Conservation (phyloP, 2,329 filamentous ascomycete genomes). For the Colletotrichum orchidophilum region DNA sequence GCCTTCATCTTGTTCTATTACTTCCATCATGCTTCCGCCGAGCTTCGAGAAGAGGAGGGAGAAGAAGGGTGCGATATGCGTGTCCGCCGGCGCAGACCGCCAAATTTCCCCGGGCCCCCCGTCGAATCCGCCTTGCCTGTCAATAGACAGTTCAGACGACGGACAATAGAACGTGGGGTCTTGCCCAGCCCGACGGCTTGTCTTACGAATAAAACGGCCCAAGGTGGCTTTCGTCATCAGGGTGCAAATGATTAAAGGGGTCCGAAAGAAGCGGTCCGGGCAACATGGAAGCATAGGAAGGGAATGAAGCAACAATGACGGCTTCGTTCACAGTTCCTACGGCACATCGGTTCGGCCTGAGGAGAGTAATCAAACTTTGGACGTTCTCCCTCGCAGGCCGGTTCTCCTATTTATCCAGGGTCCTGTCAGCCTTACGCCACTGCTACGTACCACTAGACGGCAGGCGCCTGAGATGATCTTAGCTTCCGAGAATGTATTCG, state of each 20-base stretch:
- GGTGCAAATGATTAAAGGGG: slow-evolving; percentile 6
- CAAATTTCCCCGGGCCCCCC: background rate
- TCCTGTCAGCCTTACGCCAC: slow-evolving; percentile 26
- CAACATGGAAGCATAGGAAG: background rate
- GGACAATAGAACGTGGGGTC: background rate
- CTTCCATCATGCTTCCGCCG: slow-evolving; percentile 19
- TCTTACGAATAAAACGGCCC: background rate
- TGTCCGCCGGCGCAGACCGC: background rate
- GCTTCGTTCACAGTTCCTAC: background rate
- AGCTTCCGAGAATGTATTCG: slow-evolving; percentile 7
- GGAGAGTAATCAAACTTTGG: slow-evolving; percentile 17
- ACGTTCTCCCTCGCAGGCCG: background rate
- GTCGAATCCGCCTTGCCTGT: background rate
- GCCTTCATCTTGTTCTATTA: slow-evolving; percentile 17
- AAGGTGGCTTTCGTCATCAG: background rate
- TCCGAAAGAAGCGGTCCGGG: background rate
- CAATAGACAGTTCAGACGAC: slow-evolving; percentile 5
- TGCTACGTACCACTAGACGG: slow-evolving; percentile 22
- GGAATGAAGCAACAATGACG: slow-evolving; percentile 13
- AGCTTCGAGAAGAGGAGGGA: slow-evolving; percentile 26
- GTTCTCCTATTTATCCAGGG: slow-evolving; percentile 17
- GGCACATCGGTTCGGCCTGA: background rate
- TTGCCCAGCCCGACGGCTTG: background rate
- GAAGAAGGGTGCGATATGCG: background rate
- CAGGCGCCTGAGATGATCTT: slow-evolving; percentile 19